Conservation (phyloP, 176 grass and related monocot genomes). For the Aegilops tauschii region DNA sequence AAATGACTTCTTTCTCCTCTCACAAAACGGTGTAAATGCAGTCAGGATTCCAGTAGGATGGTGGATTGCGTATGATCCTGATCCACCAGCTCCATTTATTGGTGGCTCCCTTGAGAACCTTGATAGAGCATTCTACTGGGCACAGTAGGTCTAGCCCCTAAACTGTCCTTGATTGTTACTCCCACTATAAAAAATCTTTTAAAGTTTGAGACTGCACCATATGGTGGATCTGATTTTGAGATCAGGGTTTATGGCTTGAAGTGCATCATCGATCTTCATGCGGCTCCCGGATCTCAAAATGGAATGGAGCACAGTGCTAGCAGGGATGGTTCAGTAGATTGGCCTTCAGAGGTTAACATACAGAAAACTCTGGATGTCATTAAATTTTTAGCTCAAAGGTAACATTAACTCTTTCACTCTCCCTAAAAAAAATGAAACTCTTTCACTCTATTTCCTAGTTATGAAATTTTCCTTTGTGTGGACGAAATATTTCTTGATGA, state of each 20-base stretch:
- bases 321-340: slow-evolving; percentile 81
- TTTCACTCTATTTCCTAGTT: slow-evolving; percentile 13
- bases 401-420: slow-evolving; percentile 4
- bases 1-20: slow-evolving; percentile 68
- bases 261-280: slow-evolving; percentile 97
- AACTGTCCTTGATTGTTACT: slow-evolving; percentile 33
- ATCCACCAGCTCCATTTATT: slow-evolving; percentile 79
- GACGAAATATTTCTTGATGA: neutral
- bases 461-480: neutral
- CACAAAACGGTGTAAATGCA: slow-evolving; percentile 65
- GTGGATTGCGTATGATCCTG: slow-evolving; percentile 90
- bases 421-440: neutral
- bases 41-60: slow-evolving; percentile 93
- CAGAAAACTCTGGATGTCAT: slow-evolving; percentile 72
- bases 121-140: slow-evolving; percentile 83
- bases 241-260: slow-evolving; percentile 76
- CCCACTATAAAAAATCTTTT: neutral
- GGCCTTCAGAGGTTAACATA: slow-evolving; percentile 61
- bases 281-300: slow-evolving; percentile 87
- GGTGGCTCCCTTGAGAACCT: slow-evolving; percentile 70
- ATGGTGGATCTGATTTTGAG: slow-evolving; percentile 34
- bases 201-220: slow-evolving; percentile 14
- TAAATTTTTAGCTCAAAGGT: slow-evolving; percentile 80
- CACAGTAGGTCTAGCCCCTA: slow-evolving; percentile 72
- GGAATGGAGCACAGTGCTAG: slow-evolving; percentile 93